Evolutionary conservation across 495 filamentous ascomycete genomes (phyloP).

Genomic region (Penicillium dipodomyicola): DNA sequence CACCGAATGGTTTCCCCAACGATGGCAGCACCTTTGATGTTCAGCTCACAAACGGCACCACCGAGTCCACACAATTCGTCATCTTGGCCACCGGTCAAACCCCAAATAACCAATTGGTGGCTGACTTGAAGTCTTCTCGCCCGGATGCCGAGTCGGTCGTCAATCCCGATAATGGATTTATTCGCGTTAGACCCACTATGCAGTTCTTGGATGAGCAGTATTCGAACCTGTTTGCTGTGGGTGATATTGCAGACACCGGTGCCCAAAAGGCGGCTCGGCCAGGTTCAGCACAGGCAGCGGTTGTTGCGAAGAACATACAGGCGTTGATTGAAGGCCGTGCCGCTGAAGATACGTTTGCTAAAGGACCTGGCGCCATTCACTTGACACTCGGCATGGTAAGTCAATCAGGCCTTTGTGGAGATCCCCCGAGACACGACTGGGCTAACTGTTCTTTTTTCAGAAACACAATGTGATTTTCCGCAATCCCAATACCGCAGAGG

Average conservation of each 20-base stretch:
- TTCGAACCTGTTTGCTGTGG: slow-evolving; percentile 55
- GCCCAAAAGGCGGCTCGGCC: slow-evolving; percentile 56
- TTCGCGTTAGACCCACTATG: slow-evolving; percentile 55
- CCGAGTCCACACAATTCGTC: slow-evolving; percentile 37
- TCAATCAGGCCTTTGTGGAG: not conserved
- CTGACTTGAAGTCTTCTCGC: slow-evolving; percentile 36
- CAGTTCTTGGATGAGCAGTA: slow-evolving; percentile 51
- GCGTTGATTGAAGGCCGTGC: slow-evolving; percentile 39
- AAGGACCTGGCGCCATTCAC: slow-evolving; percentile 45
- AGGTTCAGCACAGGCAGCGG: slow-evolving; percentile 48
- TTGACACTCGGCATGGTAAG: slow-evolving; percentile 53
- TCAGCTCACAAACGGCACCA: slow-evolving; percentile 35
- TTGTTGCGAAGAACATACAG: slow-evolving; percentile 55
- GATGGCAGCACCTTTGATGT: slow-evolving; percentile 31
- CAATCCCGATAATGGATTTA: slow-evolving; percentile 47
- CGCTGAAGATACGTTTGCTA: slow-evolving; percentile 33
- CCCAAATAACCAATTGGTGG: slow-evolving; percentile 53
- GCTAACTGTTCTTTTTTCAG: slow-evolving; percentile 22
- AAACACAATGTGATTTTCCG: slow-evolving; percentile 50
- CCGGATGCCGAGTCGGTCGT: slow-evolving; percentile 35
- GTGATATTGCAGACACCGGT: slow-evolving; percentile 60
- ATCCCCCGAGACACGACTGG: not conserved
- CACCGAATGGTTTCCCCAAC: slow-evolving; percentile 30
- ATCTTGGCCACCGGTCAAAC: slow-evolving; percentile 58
- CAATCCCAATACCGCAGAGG: slow-evolving; percentile 45